Conservation (phyloP, 2,329 filamentous ascomycete genomes). For the Xylaria sp. region DNA sequence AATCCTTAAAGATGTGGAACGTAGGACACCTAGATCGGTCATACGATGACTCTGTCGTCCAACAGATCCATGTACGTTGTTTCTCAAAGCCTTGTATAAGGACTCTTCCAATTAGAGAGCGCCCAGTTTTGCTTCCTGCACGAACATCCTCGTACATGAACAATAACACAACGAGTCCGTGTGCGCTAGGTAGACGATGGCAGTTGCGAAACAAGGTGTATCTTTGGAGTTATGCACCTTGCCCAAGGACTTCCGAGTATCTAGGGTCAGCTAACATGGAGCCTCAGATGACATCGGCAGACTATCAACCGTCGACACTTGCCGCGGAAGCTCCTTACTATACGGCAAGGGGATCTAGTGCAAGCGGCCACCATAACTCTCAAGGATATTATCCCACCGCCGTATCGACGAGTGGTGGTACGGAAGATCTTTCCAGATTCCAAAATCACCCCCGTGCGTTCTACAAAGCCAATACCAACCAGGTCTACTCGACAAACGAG, state of each 20-base stretch:
- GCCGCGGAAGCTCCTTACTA: constrained; percentile 35
- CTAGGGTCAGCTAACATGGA: constrained; percentile 24
- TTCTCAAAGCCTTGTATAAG: neutral
- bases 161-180: neutral
- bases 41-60: constrained; percentile 33
- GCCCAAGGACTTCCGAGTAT: neutral
- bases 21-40: constrained; percentile 34
- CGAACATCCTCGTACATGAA: neutral
- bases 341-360: constrained; percentile 28
- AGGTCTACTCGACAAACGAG: constrained; percentile 31
- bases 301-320: constrained; percentile 33
- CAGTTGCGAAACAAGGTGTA: neutral
- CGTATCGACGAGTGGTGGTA: constrained; percentile 22
- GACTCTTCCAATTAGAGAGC: neutral
- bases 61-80: constrained; percentile 37
- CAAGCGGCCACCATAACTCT: constrained; percentile 29
- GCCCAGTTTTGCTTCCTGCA: neutral
- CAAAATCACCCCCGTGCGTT: constrained; percentile 33
- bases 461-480: constrained; percentile 30
- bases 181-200: neutral
- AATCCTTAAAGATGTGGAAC: constrained; percentile 34
- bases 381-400: constrained; percentile 33
- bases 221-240: neutral
- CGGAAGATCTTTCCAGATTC: constrained; percentile 32
- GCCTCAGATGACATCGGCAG: constrained; percentile 34